Base-by-base conservation (phyloP, 768 basidiomycete species). In the Kwoniella shandongensis region DNA sequence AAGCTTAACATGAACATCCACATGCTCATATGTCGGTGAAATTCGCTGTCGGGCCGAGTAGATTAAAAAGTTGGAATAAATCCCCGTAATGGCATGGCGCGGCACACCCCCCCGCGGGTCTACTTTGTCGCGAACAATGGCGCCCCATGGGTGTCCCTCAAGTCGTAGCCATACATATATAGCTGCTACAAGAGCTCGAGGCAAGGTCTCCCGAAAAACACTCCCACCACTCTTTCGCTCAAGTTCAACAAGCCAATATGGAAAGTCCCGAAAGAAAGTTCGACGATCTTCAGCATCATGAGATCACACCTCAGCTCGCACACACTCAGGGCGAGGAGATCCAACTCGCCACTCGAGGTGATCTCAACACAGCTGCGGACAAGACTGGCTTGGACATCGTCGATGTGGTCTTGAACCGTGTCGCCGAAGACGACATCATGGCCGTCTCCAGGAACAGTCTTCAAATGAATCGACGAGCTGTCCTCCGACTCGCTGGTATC, bases 341-440 rank as follows among this genome's bases (percentile, higher is more conserved):
- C n/a, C n/a, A n/a, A n/a, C 36, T 38, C 10, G 36, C 11, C n/a
- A 38, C 36, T 38, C 36, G 36, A 38, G 36, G 36, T 10, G 36
- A 38, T n/a, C 11, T n/a, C 10, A n/a, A 10, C 36, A 10, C n/a
- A 10, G 36, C n/a, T n/a, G 36, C 36, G 10, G 36, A n/a, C 11
- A 38, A 38, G n/a, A 10, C 10, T 10, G 36, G n/a, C n/a, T 10
- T 38, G 11, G 36, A 38, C n/a, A 38, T 38, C 36, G 36, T 38
- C n/a, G 36, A 38, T 38, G 36, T 10, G 36, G 36, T 38, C 11
- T n/a, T 38, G 11, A 38, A 38, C n/a, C 10, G 36, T 10, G 36
- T 38, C 36, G 36, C 36, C 36, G 36, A 38, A n/a, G 36, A 38
- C 36, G 36, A 38, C n/a, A n/a, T 38, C n/a, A 38, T 38, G 36